Conservation (phyloP, 768 basidiomycete genomes). For the Cystoderma amianthinum region DNA sequence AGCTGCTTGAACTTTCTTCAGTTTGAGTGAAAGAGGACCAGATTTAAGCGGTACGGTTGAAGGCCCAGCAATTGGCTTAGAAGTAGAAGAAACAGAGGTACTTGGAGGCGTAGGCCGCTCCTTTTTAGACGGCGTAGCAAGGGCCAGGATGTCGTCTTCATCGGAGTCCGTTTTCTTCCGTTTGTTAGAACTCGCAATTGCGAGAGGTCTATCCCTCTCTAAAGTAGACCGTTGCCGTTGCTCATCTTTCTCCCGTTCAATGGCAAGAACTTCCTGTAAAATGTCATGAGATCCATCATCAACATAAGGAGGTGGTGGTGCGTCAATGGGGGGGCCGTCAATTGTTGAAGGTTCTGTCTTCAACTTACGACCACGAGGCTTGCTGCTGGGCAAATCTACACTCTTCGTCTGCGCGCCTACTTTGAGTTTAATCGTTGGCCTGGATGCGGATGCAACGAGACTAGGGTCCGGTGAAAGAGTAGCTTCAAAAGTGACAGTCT, state of each 20-base stretch:
- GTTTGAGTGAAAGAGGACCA: slow-evolving; percentile 18
- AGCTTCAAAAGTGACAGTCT: slow-evolving; percentile 4
- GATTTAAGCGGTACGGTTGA: slow-evolving; percentile 16
- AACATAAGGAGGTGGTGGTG: slow-evolving; percentile 59
- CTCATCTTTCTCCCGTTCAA: slow-evolving; percentile 62
- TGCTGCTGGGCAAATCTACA: slow-evolving; percentile 15
- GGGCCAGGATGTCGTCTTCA: slow-evolving; percentile 59
- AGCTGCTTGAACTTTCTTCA: slow-evolving; percentile 38
- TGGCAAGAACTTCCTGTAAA: slow-evolving; percentile 75
- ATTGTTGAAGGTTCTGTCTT: slow-evolving; percentile 27
- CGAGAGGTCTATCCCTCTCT: slow-evolving; percentile 28
- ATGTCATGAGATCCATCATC: slow-evolving; percentile 82
- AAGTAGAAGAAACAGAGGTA: slow-evolving; percentile 23
- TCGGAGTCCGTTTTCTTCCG: slow-evolving; percentile 47
- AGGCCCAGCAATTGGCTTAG: slow-evolving; percentile 17
- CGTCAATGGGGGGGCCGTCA: slow-evolving; percentile 39
- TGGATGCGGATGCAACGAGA: slow-evolving; percentile 29
- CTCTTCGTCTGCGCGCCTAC: slow-evolving; percentile 36
- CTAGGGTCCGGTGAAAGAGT: slow-evolving; percentile 15
- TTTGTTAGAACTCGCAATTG: slow-evolving; percentile 41
- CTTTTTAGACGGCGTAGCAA: slow-evolving; percentile 60
- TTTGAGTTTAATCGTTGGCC: slow-evolving; percentile 66
- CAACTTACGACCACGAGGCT: slow-evolving; percentile 11
- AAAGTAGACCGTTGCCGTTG: slow-evolving; percentile 36
- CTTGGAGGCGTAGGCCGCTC: slow-evolving; percentile 36